Evolutionary conservation across 768 basidiomycete species (phyloP).

Genomic region (Suillus ampliporus): DNA sequence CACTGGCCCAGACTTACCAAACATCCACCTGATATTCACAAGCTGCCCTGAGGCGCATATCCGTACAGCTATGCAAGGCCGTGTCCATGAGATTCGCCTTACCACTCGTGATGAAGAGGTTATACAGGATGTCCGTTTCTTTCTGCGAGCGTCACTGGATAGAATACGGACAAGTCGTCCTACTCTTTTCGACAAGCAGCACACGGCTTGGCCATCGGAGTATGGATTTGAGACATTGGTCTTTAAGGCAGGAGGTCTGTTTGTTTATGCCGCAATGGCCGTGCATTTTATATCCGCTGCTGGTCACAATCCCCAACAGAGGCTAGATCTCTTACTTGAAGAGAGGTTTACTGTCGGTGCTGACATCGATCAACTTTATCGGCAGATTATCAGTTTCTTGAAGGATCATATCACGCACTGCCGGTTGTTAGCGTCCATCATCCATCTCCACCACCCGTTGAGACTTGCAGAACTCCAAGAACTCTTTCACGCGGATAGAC

Average conservation of each 20-base stretch:
- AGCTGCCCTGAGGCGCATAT: neutral
- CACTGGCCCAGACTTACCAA: neutral
- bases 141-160: slow-evolving; percentile 18
- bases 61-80: slow-evolving; percentile 1
- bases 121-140: slow-evolving; percentile 19
- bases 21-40: neutral
- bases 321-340: neutral
- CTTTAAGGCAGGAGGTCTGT: slow-evolving; percentile 17
- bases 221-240: slow-evolving; percentile 20
- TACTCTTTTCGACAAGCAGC: slow-evolving; percentile 1
- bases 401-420: neutral
- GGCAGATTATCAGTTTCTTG: neutral
- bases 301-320: neutral
- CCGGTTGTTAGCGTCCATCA: neutral
- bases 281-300: slow-evolving; percentile 19
- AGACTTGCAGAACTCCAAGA: neutral
- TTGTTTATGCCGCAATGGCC: slow-evolving; percentile 22
- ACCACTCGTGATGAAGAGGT: slow-evolving; percentile 15
- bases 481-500: neutral
- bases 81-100: neutral
- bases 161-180: slow-evolving; percentile 13
- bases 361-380: neutral
- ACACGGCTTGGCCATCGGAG: slow-evolving; percentile 21
- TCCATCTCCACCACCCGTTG: neutral
- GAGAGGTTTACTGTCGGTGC: neutral